A percentile compares a stretch with the other conserved stretches of the same genome.
Evolutionary conservation across 768 basidiomycete genomes (phyloP).

Genomic region (Xerocomellus dryophilus): DNA sequence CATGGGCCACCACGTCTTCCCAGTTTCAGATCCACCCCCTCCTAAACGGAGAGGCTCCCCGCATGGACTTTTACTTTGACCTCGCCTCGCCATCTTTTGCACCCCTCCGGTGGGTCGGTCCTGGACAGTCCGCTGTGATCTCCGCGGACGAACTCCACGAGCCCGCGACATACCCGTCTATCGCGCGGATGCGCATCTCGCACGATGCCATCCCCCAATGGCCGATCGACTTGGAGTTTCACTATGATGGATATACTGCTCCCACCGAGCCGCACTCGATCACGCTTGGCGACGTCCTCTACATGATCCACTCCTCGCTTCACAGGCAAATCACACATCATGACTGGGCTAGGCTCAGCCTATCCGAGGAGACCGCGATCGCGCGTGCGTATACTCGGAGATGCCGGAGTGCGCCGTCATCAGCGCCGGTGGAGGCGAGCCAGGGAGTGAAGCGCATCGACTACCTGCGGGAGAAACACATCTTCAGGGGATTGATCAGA

Average conservation of each 20-base stretch:
- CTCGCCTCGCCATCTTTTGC: slow-evolving; percentile 46
- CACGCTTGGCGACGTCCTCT: slow-evolving; percentile 56
- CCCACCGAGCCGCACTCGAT: slow-evolving; percentile 40
- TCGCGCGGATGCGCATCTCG: slow-evolving; percentile 53
- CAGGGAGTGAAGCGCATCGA: slow-evolving; percentile 41
- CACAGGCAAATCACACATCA: slow-evolving; percentile 39
- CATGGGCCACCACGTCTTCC: slow-evolving; percentile 25
- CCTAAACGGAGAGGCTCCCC: slow-evolving; percentile 49
- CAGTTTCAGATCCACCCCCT: slow-evolving; percentile 29
- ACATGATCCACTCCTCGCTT: slow-evolving; percentile 47
- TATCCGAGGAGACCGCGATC: slow-evolving; percentile 29
- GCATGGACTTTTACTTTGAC: slow-evolving; percentile 52
- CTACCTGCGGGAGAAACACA: slow-evolving; percentile 34
- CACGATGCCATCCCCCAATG: slow-evolving; percentile 58
- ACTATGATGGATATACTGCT: slow-evolving; percentile 25
- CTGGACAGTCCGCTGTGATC: slow-evolving; percentile 39
- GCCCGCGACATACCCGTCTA: slow-evolving; percentile 54
- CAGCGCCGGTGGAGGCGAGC: slow-evolving; percentile 32
- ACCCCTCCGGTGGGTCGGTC: slow-evolving; percentile 41
- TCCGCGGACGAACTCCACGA: slow-evolving; percentile 45
- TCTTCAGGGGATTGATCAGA: slow-evolving; percentile 38
- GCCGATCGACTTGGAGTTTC: slow-evolving; percentile 53
- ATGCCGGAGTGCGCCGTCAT: slow-evolving; percentile 29
- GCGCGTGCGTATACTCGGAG: slow-evolving; percentile 39
- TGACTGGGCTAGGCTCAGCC: slow-evolving; percentile 34